Base-by-base conservation (phyloP, 805 yeast genomes). In the Pichia sporocuriosa region DNA sequence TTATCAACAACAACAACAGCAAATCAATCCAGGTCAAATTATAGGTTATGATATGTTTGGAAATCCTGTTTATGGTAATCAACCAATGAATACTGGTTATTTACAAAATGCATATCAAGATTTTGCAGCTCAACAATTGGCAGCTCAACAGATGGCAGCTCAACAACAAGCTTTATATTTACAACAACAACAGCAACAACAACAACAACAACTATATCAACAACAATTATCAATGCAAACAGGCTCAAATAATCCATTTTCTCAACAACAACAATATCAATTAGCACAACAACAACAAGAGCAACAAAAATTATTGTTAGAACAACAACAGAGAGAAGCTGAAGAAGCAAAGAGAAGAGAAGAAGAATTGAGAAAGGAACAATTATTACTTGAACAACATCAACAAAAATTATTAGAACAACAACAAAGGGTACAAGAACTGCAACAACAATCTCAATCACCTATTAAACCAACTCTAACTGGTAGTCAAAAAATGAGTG, bases 11-110 rank as follows among this genome's bases (percentile, higher is more conserved):
- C 77, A 70, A 50, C 63, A 50, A 37, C 56, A 35, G 16, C 37
- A 34, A 34, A 31, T 26, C 30, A 42, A 41, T 1, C 56, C 50
- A 37, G 56, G 56, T 27, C 61, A 60, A 38, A 63, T 62, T 39
- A 53, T 60, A 46, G 65, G 68, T 43, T 67, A 68, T 47, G 85
- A 81, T 57, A 67, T 78, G 72, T 79, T 75, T 62, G 86, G 85
- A 29, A 78, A 79, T 56, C 84, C 85, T 4, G 69, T 77, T 26
- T 77, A 74, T 41, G 69, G 61, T 35, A 67, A 65, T 47, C 68
- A 66, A 46, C 67, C 79, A 26, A 67, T 77, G 69, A 60, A 61
- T 24, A 77, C 84, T 4, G 83, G 83, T 0, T 66, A 65, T 44
- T 62, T 73, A 41, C 77, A 70, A 49, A 67, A 68, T 44, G 72